Evolutionary conservation across 1,284 basidiomycete genomes (phyloP), one percentile per base, ranked within the genome.

Genomic region (Pisolithus thermaeus): DNA sequence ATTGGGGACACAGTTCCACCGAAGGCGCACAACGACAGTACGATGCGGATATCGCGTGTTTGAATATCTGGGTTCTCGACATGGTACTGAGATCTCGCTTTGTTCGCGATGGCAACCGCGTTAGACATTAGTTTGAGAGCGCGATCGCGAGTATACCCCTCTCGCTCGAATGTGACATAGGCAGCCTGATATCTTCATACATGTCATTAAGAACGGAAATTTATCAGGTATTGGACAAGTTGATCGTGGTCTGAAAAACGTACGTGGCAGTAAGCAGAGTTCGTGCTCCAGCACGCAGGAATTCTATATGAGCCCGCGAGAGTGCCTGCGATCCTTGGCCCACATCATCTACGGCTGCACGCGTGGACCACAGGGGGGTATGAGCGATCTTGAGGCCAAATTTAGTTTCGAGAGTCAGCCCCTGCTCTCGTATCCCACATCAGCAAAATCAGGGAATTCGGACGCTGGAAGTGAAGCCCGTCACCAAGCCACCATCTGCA

Each of bases 11-110:
- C 70, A 2, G 79, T 83, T 1, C 86, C 83, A 35, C 90, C 89
- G 59, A 79, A 90, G 0, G 87, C 82, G 7, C 90, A 89, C 18
- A 92, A 69, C 4, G 87, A 87, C 3, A 92, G 73, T 0, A 79
- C 84, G 43, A 90, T 76, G 42, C 69, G 70, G 45, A 75, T 64
- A 36, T 63, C 62, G 23, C 53, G 47, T 38, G 18, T 39, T 22
- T 27, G 44, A 30, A 55, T 45, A 45, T 35, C 20, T 36, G 36
- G 45, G 47, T 52, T 67, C 49, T 58, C 62, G 2, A 65, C 53
- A 42, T 65, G 59, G 59, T 74, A 75, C 36, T 63, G 56, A 11
- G 58, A 56, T 46, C 72, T 69, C 1, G 83, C 80, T 52, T 76
- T 64, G 5, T 62, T 61, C 0, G 85, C 83, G 23, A 85, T 70